These are phyloP conservation scores for Aspergillus sp. DNA, from an alignment of 2,329 filamentous ascomycete genomes.

Conservation along the genomic window DNA sequence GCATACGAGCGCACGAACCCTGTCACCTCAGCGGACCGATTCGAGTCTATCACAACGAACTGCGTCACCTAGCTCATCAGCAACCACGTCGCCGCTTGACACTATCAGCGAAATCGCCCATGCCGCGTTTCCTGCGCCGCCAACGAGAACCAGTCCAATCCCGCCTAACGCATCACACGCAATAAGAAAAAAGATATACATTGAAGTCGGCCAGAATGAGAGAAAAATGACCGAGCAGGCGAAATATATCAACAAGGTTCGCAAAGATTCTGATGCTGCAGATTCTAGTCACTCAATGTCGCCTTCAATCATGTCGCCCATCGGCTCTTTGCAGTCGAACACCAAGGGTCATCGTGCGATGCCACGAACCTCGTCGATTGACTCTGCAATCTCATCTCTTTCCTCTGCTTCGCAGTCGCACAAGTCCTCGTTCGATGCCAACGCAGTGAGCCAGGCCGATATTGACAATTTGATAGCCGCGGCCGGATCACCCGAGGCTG, in stretches of 20 bases:
- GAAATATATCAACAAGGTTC: conserved; percentile 29
- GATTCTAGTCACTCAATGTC: conserved; percentile 35
- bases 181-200: conserved; percentile 18
- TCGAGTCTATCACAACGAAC: conserved; percentile 32
- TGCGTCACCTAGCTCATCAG: conserved; percentile 31
- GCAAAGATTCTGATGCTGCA: conserved; percentile 32
- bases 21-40: conserved; percentile 26
- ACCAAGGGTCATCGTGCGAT: conserved; percentile 42
- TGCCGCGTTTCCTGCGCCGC: conserved; percentile 36
- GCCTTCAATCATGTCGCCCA: conserved; percentile 35
- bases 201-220: conserved; percentile 29
- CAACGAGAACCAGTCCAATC: conserved; percentile 28
- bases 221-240: conserved; percentile 29
- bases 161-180: conserved; percentile 22
- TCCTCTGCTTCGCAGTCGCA: conserved; percentile 64
- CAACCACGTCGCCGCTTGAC: conserved; percentile 28
- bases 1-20: conserved; percentile 33
- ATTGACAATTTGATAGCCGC: conserved; percentile 78
- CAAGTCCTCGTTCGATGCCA: conserved; percentile 62
- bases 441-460: conserved; percentile 68
- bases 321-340: conserved; percentile 36
- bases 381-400: conserved; percentile 84
- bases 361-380: conserved; percentile 83
- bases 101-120: conserved; percentile 32
- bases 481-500: conserved; percentile 85